Percentiles rank a stretch among this genome's conserved stretches.
Conservation (phyloP, 768 basidiomycete species). For the Gelatoporia subvermispora region DNA sequence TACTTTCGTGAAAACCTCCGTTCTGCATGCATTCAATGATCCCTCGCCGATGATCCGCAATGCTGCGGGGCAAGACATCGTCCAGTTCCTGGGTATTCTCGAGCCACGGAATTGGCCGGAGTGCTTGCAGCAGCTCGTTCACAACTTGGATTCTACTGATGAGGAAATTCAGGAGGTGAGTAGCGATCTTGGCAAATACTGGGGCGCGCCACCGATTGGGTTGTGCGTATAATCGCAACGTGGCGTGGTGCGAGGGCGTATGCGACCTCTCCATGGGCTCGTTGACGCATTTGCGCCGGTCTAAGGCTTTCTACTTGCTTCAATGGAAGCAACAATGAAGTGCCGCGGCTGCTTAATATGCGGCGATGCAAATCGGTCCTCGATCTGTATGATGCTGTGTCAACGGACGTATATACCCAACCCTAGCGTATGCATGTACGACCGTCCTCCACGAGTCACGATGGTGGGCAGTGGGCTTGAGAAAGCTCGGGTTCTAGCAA, state of each 20-base stretch:
- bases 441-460: neutral
- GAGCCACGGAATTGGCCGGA: slow-evolving; percentile 96
- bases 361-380: too few relatives aligned
- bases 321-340: too few relatives aligned
- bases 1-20: slow-evolving; percentile 67
- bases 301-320: too few relatives aligned
- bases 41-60: slow-evolving; percentile 84
- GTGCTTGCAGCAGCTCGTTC: slow-evolving; percentile 81
- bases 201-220: too few relatives aligned
- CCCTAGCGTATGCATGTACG: neutral
- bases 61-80: slow-evolving; percentile 90
- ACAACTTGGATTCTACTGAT: slow-evolving; percentile 73
- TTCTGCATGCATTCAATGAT: slow-evolving; percentile 80
- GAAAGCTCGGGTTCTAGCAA: too few relatives aligned
- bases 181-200: slow-evolving; percentile 3
- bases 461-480: too few relatives aligned
- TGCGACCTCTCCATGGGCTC: neutral
- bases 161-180: slow-evolving; percentile 81
- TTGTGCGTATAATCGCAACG: neutral
- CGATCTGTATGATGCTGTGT: too few relatives aligned
- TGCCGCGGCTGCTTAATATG: too few relatives aligned
- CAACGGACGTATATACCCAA: too few relatives aligned
- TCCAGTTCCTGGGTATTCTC: slow-evolving; percentile 79
- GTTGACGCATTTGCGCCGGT: too few relatives aligned
- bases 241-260: neutral